Percentiles rank a stretch among this genome's conserved stretches.
Evolutionary conservation across 106 monocot species (phyloP).

Genomic region (Posidonia australis): DNA sequence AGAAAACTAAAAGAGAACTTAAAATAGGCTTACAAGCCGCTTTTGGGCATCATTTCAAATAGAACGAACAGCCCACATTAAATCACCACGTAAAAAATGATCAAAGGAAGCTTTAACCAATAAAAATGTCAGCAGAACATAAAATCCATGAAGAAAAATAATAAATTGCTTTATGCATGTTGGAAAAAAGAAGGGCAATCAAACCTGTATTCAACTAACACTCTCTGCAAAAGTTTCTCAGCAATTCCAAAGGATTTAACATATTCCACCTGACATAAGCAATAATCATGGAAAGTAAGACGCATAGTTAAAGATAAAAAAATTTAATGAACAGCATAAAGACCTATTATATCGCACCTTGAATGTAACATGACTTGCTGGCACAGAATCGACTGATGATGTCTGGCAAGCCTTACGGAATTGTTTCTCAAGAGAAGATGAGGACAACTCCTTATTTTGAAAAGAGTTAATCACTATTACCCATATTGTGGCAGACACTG

Average conservation of each 20-base stretch:
- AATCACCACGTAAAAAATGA: too few species aligned
- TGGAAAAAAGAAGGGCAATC: not conserved
- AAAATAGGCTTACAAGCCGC: too few species aligned
- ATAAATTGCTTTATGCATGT: too few species aligned
- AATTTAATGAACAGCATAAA: not conserved
- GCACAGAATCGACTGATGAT: constrained; percentile 23
- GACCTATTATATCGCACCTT: constrained; percentile 34
- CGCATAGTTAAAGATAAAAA: constrained; percentile 2
- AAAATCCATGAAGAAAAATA: not conserved
- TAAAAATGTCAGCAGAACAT: not conserved
- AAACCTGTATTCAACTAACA: constrained; percentile 67
- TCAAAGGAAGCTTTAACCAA: not conserved
- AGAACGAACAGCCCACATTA: too few species aligned
- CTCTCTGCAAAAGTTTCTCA: constrained; percentile 57
- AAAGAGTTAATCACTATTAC: constrained; percentile 76
- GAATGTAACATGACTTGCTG: constrained; percentile 24
- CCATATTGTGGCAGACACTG: constrained; percentile 26
- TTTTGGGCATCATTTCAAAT: not conserved
- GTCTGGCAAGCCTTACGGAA: constrained; percentile 78
- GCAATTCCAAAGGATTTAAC: constrained; percentile 48
- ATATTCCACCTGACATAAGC: constrained; percentile 60
- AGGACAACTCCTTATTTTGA: constrained; percentile 77
- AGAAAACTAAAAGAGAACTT: constrained; percentile 21
- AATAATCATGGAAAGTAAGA: not conserved
- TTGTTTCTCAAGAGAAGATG: constrained; percentile 77